Evolutionary conservation across 2,329 filamentous ascomycete genomes (phyloP), one percentile per base, ranked within the genome.

Genomic region (Cyanodermella asteris): DNA sequence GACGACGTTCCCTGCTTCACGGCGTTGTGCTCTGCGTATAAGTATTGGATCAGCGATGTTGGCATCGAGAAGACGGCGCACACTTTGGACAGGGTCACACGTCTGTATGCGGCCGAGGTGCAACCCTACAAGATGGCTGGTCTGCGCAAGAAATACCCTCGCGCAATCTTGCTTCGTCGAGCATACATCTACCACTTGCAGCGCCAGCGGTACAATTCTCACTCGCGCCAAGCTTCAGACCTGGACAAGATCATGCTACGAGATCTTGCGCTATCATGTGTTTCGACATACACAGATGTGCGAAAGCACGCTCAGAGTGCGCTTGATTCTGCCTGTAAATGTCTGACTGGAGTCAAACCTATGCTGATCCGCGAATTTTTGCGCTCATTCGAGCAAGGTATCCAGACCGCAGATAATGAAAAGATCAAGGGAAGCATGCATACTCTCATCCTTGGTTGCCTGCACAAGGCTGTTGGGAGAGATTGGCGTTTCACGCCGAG

Each of bases 1-100:
- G 87, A 97, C 41, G 87, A 97, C 43, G 87, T 97, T 1, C 70
- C 76, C 10, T 93, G 81, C 49, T 97, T 97, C 50, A 91, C 81
- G 13, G 70, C 82, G 1, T 52, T 97, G 3, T 97, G 91, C 48
- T 75, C 75, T 13, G 78, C 84, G 2, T 97, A 93, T 45, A 64
- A 80, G 21, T 87, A 78, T 6, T 97, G 82, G 81, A 94, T 97
- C 39, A 81, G 91, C 2, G 87, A 97, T 40, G 82, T 97, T 20
- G 87, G 90, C 11, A 90, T 93, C 31, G 87, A 97, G 50, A 65
- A 84, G 31, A 93, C 84, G 11, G 84, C 87, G 1, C 87, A 93
- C 44, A 77, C 90, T 2, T 57, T 94, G 7, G 87, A 97, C 44
- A 64, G 87, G 12, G 72, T 94, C 9, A 67, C 75, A 4, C 67